phyloP scores from a whole-genome alignment of 768 basidiomycete genomes.

The Boletus bicolor region DNA sequence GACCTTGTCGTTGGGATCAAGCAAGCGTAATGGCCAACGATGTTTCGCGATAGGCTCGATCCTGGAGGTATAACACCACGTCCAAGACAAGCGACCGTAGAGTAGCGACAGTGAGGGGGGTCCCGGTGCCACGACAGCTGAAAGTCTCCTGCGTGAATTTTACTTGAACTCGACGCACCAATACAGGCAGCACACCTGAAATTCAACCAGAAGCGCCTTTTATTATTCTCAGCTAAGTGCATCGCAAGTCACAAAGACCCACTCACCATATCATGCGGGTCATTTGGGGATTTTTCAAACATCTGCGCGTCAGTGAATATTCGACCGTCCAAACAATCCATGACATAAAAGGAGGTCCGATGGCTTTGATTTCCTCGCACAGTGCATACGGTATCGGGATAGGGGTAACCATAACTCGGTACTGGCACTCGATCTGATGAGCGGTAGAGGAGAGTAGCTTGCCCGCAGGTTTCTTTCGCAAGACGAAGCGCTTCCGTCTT shows the following conservation, averaged over 20 bases:
- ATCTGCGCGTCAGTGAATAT: conserved; percentile 87
- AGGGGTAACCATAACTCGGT: conserved; percentile 42
- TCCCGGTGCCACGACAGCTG: neutral
- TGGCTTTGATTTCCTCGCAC: conserved; percentile 71
- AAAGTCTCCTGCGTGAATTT: neutral
- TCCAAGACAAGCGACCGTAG: too few relatives aligned
- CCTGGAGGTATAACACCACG: neutral
- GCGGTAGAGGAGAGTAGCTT: conserved; percentile 85
- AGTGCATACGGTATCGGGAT: conserved; percentile 30
- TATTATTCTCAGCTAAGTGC: neutral
- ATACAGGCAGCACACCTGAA: conserved; percentile 53
- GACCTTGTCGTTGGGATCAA: neutral
- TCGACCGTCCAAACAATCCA: conserved; percentile 93
- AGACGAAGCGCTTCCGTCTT: conserved; percentile 66
- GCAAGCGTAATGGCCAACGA: too few relatives aligned
- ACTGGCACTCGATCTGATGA: conserved; percentile 95
- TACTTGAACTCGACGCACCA: neutral
- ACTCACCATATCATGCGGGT: conserved; percentile 69
- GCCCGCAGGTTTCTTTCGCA: conserved; percentile 92
- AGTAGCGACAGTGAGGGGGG: neutral
- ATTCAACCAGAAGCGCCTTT: conserved; percentile 56
- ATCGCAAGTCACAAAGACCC: neutral
- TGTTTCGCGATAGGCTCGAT: neutral
- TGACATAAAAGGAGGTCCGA: conserved; percentile 87
- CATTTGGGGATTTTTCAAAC: conserved; percentile 59